Conservation (phyloP, 208 protist species). For the Trypanosoma mega region DNA sequence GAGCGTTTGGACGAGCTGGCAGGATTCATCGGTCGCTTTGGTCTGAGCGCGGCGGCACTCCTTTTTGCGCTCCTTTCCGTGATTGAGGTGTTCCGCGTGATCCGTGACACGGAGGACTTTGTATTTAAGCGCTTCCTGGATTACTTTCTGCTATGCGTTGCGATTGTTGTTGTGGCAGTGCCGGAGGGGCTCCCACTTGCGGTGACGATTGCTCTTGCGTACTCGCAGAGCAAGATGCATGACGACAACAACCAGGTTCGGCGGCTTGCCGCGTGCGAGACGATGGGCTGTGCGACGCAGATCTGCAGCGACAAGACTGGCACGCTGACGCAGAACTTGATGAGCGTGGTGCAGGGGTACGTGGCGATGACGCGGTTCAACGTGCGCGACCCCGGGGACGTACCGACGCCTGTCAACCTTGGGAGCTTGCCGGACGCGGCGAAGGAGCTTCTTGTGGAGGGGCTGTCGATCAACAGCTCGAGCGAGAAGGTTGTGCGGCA, state of each 20-base stretch:
- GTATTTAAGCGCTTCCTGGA: conserved; percentile 56
- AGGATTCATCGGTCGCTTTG: conserved; percentile 88
- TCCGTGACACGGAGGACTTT: conserved; percentile 24
- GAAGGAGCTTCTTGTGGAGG: conserved; percentile 33
- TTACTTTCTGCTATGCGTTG: conserved; percentile 91
- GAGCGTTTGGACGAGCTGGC: conserved; percentile 90
- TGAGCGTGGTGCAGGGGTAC: conserved; percentile 95
- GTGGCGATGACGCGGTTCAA: conserved; percentile 54
- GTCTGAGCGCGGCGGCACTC: conserved; percentile 65
- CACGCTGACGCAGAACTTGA: conserved; percentile 97
- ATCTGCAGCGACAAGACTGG: conserved; percentile 99
- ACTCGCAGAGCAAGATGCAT: conserved; percentile 98
- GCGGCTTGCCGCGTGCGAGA: conserved; percentile 96
- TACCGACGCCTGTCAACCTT: conserved; percentile 36
- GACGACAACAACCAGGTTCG: conserved; percentile 99
- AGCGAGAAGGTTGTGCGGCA: conserved; percentile 62
- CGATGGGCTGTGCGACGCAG: conserved; percentile 96
- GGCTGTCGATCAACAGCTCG: conserved; percentile 74
- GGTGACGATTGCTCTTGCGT: conserved; percentile 98
- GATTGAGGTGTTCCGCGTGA: conserved; percentile 48
- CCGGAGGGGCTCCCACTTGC: conserved; percentile 97
- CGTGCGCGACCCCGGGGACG: conserved; percentile 56
- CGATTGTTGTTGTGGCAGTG: conserved; percentile 97
- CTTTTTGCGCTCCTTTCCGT: conserved; percentile 58
- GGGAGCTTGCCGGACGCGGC: conserved; percentile 11